These are phyloP conservation scores for Diatrype stigma DNA, from an alignment of 2,329 filamentous ascomycete species.

Conservation along the genomic window DNA sequence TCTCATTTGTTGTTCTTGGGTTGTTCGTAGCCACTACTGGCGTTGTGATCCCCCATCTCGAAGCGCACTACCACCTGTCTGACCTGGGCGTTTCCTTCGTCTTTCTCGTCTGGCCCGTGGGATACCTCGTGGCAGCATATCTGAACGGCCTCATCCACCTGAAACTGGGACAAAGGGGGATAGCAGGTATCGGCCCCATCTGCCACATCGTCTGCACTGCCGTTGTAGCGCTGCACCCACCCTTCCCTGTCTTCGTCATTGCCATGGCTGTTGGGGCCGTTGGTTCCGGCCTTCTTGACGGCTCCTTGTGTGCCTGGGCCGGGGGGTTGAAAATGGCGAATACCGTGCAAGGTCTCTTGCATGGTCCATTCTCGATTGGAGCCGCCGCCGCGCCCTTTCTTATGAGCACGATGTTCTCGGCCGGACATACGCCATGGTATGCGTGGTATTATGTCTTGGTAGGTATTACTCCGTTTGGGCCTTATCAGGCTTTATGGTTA, in stretches of 20 bases:
- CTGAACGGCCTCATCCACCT: conserved; percentile 35
- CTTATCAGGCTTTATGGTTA: background rate
- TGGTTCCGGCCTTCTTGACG: conserved; percentile 38
- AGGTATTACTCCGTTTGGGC: background rate
- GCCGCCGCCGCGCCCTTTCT: conserved; percentile 34
- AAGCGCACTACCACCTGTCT: conserved; percentile 34
- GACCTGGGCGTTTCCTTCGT: conserved; percentile 40
- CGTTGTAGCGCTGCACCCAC: conserved; percentile 23
- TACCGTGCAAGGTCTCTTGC: conserved; percentile 34
- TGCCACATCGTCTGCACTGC: conserved; percentile 30
- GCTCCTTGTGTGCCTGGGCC: conserved; percentile 42
- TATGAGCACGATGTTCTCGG: conserved; percentile 26
- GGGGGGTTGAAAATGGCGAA: conserved; percentile 36
- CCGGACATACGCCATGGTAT: conserved; percentile 28
- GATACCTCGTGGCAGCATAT: conserved; percentile 39
- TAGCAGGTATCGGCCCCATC: conserved; percentile 35
- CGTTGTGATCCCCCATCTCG: conserved; percentile 32
- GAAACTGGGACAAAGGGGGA: conserved; percentile 36
- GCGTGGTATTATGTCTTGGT: conserved; percentile 36
- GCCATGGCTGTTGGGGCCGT: conserved; percentile 29
- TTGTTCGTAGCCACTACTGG: conserved; percentile 24
- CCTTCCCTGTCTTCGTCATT: conserved; percentile 28
- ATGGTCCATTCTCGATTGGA: conserved; percentile 35
- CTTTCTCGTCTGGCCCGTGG: conserved; percentile 38
- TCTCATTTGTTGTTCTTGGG: conserved; percentile 20